phyloP scores from a whole-genome alignment of 177 flowering plant species.

The Vitis hybrid region DNA sequence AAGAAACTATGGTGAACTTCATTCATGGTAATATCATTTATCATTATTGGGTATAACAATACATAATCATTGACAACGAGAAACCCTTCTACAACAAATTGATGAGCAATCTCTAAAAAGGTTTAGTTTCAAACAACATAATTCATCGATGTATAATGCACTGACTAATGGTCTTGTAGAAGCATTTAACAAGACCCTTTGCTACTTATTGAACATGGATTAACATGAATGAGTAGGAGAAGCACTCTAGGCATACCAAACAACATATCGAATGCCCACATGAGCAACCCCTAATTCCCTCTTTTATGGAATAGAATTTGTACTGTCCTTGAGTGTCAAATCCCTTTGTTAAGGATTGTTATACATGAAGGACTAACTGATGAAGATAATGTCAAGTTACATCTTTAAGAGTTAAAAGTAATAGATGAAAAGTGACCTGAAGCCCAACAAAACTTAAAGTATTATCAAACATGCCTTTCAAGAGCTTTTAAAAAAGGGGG shows the following conservation, averaged over 20 bases:
- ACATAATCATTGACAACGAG: conserved; percentile 16
- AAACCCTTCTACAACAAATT: background rate
- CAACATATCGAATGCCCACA: conserved; percentile 5
- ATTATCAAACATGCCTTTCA: too few relatives aligned
- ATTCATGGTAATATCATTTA: background rate
- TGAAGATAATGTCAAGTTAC: too few relatives aligned
- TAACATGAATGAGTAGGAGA: too few relatives aligned
- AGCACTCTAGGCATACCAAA: conserved; percentile 8
- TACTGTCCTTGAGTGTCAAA: too few relatives aligned
- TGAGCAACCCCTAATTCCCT: background rate
- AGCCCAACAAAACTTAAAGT: too few relatives aligned
- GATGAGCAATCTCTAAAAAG: too few relatives aligned
- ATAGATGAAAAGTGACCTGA: too few relatives aligned
- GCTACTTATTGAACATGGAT: background rate
- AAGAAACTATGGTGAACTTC: conserved; percentile 15
- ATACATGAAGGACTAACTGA: too few relatives aligned
- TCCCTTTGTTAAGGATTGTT: too few relatives aligned
- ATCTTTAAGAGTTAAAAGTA: too few relatives aligned
- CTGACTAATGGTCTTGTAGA: conserved; percentile 14
- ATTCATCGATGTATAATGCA: conserved; percentile 3
- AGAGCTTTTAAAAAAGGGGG: too few relatives aligned
- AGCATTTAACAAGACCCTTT: conserved; percentile 15
- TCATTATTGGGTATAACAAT: background rate
- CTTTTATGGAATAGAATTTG: background rate
- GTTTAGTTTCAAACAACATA: too few relatives aligned